Base-by-base conservation (phyloP, 2,329 filamentous ascomycete genomes). In the Clarireedia sp. region DNA sequence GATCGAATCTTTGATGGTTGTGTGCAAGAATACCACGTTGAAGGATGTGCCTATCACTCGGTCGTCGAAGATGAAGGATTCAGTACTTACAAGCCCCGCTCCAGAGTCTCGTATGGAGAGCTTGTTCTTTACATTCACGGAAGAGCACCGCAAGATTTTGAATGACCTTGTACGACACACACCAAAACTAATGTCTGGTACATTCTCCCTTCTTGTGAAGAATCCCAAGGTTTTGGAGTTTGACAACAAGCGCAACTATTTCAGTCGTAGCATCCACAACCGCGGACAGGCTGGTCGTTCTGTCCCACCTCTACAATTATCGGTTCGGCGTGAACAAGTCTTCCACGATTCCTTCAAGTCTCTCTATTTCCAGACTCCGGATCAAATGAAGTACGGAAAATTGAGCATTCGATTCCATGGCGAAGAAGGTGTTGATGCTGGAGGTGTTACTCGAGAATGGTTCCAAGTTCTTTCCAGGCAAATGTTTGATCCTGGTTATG, bases 191-290 rank as follows among this genome's bases (percentile, higher is more conserved):
- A 99, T 99, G 95, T 96, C 92, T 57, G 94, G 94, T 52, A 96
- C 92, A 2, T 96, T 99, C 73, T 91, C 92, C 10, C 79, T 99
- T 16, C 75, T 99, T 48, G 94, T 97, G 60, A 96, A 96, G 77
- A 99, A 99, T 68, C 95, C 94, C 24, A 99, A 97, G 78, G 95
- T 99, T 3, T 78, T 99, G 12, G 94, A 99, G 68, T 99, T 99
- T 67, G 94, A 99, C 74, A 99, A 99, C 76, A 99, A 99, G 77
- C 90, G 94, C 66, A 97, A 95, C 73, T 99, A 95, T 78, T 99
- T 99, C 78, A 96, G 85, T 69, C 87, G 94, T 59, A 91, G 90
- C 66, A 85, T 99, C 10, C 94, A 99, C 71, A 82, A 81, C 46
- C 82, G 87, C 50, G 80, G 80, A 52, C 81, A 81, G 53, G 85